Evolutionary conservation across 257 asterid species (phyloP).

Genomic region (Gentiana dahurica): DNA sequence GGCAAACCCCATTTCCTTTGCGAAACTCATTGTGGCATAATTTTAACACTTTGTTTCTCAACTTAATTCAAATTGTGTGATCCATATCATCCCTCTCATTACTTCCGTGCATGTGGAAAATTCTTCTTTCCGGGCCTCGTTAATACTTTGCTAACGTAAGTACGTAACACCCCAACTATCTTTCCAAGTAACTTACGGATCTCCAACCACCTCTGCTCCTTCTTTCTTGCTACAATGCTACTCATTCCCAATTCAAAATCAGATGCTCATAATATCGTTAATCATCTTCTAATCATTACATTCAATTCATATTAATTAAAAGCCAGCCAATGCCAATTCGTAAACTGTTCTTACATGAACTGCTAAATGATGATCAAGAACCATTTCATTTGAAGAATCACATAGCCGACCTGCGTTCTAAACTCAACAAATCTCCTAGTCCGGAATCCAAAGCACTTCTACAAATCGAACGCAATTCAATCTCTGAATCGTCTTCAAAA

Average conservation of each 20-base stretch:
- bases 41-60: no score
- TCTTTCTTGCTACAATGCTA: constrained; percentile 7
- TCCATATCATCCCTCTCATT: no score
- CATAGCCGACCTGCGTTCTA: constrained; percentile 38
- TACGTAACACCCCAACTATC: no score
- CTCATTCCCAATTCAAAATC: constrained; percentile 4
- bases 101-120: no score
- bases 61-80: no score
- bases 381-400: constrained; percentile 54
- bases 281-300: neutral
- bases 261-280: neutral
- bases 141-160: no score
- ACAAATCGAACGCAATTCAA: constrained; percentile 23
- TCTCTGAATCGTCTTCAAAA: constrained; percentile 6
- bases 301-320: neutral
- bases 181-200: no score
- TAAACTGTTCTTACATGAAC: constrained; percentile 45
- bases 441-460: constrained; percentile 15
- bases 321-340: constrained; percentile 8
- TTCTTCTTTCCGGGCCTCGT: no score
- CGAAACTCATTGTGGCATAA: no score
- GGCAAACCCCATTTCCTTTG: no score
- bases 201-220: constrained; percentile 20
- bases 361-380: constrained; percentile 67
- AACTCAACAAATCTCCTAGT: constrained; percentile 14